phyloP scores from a whole-genome alignment of 1,139 yeast species.

The Kazachstania sp. region DNA sequence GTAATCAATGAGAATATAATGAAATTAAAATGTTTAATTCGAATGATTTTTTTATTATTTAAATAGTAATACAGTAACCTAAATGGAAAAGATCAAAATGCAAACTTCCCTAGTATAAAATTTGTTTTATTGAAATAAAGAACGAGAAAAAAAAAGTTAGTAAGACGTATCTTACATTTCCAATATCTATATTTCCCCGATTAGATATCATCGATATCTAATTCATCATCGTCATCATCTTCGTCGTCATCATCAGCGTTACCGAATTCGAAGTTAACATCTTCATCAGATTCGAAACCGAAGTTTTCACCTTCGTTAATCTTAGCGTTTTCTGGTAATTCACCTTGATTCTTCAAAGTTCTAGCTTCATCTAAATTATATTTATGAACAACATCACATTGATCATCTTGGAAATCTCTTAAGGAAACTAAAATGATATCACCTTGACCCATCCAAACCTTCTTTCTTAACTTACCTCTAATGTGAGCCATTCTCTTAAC shows the following conservation, averaged over 20 bases:
- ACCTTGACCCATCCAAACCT: conserved; percentile 99
- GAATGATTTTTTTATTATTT: too few species aligned
- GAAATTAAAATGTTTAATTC: too few species aligned
- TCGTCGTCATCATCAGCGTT: conserved; percentile 79
- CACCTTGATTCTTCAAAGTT: conserved; percentile 91
- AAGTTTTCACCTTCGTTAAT: conserved; percentile 97
- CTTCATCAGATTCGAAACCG: conserved; percentile 95
- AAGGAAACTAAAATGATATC: conserved; percentile 91
- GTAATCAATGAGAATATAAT: too few species aligned
- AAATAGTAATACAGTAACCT: too few species aligned
- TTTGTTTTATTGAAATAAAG: not conserved
- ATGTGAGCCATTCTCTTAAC: conserved; percentile 91
- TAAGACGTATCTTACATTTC: not conserved
- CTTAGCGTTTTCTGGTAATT: conserved; percentile 91
- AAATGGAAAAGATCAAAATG: too few species aligned
- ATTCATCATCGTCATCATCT: conserved; percentile 63
- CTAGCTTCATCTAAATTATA: conserved; percentile 98
- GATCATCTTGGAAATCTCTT: conserved; percentile 98
- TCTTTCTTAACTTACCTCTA: conserved; percentile 98
- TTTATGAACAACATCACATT: conserved; percentile 96
- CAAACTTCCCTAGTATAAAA: too few species aligned
- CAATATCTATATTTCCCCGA: not conserved
- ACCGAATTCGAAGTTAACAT: conserved; percentile 97
- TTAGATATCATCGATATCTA: conserved; percentile 43
- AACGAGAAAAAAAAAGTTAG: not conserved